Percentiles rank a stretch among this genome's conserved stretches.
These are phyloP conservation scores for Globisporangium iwayamae DNA, from an alignment of 352 stramenopile species.

Conservation along the genomic window DNA sequence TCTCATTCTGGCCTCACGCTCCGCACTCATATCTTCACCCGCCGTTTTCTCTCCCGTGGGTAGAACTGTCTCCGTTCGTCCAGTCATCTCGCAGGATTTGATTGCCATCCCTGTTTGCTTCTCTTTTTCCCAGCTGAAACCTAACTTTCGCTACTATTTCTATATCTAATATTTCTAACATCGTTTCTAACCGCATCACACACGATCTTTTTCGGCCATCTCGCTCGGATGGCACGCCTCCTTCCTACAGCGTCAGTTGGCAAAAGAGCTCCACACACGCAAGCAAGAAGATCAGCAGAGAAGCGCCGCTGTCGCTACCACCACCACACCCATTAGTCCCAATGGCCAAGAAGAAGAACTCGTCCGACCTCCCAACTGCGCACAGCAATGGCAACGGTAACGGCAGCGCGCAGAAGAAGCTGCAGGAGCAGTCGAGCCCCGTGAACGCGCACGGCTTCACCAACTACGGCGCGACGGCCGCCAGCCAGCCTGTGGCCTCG, in stretches of 20 bases:
- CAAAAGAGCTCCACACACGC: constrained; percentile 10
- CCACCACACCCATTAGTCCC: neutral
- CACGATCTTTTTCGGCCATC: constrained; percentile 6
- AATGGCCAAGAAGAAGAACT: constrained; percentile 18
- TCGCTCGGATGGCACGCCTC: neutral
- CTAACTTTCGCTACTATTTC: too few species aligned
- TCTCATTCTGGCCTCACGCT: too few species aligned
- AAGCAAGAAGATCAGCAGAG: neutral
- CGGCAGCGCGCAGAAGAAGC: constrained; percentile 4
- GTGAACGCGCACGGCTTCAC: constrained; percentile 21
- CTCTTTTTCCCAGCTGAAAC: too few species aligned
- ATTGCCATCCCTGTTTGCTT: neutral
- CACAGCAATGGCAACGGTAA: constrained; percentile 3
- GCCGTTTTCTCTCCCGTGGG: neutral
- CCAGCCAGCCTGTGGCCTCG: neutral
- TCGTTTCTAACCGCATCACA: too few species aligned
- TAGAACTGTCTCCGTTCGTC: neutral
- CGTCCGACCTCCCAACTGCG: constrained; percentile 1
- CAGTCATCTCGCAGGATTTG: constrained; percentile 3
- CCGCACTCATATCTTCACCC: too few species aligned
- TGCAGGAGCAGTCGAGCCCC: constrained; percentile 16
- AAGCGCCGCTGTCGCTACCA: neutral
- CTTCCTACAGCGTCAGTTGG: neutral
- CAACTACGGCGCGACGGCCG: constrained; percentile 41
- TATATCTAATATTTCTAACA: too few species aligned